phyloP scores from a whole-genome alignment of 768 basidiomycete genomes.

The Xerocomellus amylosporus region DNA sequence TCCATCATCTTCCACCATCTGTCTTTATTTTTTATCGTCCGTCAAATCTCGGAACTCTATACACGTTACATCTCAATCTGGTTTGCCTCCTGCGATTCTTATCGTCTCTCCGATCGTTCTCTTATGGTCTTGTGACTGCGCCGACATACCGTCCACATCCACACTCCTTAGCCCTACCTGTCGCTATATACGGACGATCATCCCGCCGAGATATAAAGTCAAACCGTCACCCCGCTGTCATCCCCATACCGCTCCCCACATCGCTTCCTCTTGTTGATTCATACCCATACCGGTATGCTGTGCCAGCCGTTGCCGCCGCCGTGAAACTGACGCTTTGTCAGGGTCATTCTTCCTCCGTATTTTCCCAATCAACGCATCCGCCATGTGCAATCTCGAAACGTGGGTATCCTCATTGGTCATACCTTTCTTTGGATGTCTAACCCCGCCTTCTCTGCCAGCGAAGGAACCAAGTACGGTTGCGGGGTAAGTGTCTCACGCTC shows the following conservation, averaged over 20 bases:
- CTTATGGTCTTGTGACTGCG: conserved; percentile 31
- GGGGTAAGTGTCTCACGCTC: conserved; percentile 42
- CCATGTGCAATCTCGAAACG: conserved; percentile 60
- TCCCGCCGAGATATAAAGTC: conserved; percentile 33
- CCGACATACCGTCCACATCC: conserved; percentile 6
- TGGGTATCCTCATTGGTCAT: conserved; percentile 30
- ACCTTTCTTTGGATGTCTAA: conserved; percentile 21
- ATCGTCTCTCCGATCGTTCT: conserved; percentile 33
- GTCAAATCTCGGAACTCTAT: conserved; percentile 23
- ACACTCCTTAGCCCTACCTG: conserved; percentile 18
- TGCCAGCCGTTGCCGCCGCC: background rate
- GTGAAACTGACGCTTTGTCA: conserved; percentile 4
- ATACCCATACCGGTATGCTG: conserved; percentile 16
- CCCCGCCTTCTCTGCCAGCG: conserved; percentile 43
- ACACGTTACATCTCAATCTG: conserved; percentile 7
- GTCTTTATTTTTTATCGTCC: conserved; percentile 13
- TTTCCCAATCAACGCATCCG: conserved; percentile 9
- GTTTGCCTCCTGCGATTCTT: conserved; percentile 19
- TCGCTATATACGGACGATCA: conserved; percentile 15
- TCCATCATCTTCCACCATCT: conserved; percentile 8
- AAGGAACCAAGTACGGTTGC: conserved; percentile 74
- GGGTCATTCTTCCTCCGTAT: conserved; percentile 8
- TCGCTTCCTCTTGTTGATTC: conserved; percentile 7
- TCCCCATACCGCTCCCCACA: conserved; percentile 13
- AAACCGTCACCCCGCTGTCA: conserved; percentile 11